Conservation (phyloP, 495 filamentous ascomycete species). For the Penicillium egyptiacum region DNA sequence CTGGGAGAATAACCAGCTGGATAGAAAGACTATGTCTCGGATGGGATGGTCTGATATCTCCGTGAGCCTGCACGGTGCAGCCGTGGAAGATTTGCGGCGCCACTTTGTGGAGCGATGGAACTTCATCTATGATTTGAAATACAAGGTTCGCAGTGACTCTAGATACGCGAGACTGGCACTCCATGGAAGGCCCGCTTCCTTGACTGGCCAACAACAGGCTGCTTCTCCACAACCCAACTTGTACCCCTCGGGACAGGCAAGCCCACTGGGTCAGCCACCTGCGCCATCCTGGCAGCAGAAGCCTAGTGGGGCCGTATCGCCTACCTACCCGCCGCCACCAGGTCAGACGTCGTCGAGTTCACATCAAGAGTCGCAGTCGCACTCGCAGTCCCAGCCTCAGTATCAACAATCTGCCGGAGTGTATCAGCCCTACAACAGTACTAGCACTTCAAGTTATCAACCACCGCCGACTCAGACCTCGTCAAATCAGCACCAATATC, state of each 20-base stretch:
- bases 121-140: slow-evolving; percentile 85
- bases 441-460: slow-evolving; percentile 5
- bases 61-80: slow-evolving; percentile 75
- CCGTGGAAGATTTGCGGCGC: slow-evolving; percentile 69
- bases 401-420: slow-evolving; percentile 1
- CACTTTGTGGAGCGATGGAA: slow-evolving; percentile 94
- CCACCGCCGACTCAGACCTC: slow-evolving; percentile 5
- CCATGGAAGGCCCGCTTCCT: slow-evolving; percentile 34
- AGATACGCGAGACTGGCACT: slow-evolving; percentile 59
- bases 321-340: slow-evolving; percentile 8
- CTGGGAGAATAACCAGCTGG: slow-evolving; percentile 84
- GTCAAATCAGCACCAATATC: slow-evolving; percentile 6
- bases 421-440: not conserved
- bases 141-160: slow-evolving; percentile 60
- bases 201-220: slow-evolving; percentile 16
- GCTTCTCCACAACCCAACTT: slow-evolving; percentile 22
- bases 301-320: slow-evolving; percentile 13
- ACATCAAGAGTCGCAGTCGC: not conserved
- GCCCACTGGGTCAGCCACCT: slow-evolving; percentile 11
- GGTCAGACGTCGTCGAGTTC: slow-evolving; percentile 13
- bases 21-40: slow-evolving; percentile 72
- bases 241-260: slow-evolving; percentile 20
- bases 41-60: slow-evolving; percentile 97
- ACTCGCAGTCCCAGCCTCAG: slow-evolving; percentile 11
- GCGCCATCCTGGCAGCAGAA: slow-evolving; percentile 15